Conservation (phyloP, 2,329 filamentous ascomycete genomes). For the Cercospora canescens region DNA sequence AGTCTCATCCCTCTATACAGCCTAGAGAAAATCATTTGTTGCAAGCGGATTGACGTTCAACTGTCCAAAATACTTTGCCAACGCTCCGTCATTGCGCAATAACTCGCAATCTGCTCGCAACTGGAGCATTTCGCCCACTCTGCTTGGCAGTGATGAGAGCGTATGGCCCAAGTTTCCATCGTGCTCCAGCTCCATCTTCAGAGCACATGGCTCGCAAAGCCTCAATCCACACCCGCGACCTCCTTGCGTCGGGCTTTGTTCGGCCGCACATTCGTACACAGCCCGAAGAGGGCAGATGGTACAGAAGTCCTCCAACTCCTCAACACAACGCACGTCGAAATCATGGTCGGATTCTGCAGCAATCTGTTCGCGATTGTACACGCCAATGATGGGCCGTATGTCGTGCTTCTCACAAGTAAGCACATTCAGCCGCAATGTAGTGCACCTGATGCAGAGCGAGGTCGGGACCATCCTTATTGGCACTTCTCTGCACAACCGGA, state of each 20-base stretch:
- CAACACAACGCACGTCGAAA: conserved; percentile 12
- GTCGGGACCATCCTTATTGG: neutral
- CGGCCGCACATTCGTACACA: conserved; percentile 36
- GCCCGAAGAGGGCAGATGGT: conserved; percentile 44
- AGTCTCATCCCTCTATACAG: neutral
- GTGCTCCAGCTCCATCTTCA: conserved; percentile 22
- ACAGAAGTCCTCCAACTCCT: conserved; percentile 39
- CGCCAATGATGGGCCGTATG: conserved; percentile 30
- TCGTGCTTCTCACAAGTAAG: conserved; percentile 38
- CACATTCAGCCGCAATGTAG: conserved; percentile 37
- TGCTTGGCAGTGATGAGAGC: conserved; percentile 19
- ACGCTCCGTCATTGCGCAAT: conserved; percentile 33
- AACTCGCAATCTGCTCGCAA: conserved; percentile 39
- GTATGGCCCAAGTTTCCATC: conserved; percentile 29
- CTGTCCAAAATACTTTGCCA: conserved; percentile 27
- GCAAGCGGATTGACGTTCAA: neutral
- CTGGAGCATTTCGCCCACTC: conserved; percentile 23
- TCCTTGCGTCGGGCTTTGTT: neutral
- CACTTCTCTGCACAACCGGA: neutral
- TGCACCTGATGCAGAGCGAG: conserved; percentile 35
- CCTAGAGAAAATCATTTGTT: neutral
- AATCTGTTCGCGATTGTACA: neutral
- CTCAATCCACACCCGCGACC: conserved; percentile 33
- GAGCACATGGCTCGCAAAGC: conserved; percentile 35
- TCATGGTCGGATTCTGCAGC: conserved; percentile 27